These are phyloP conservation scores for Trifolium subterraneum DNA, from an alignment of 306 rosid species.

Conservation along the genomic window DNA sequence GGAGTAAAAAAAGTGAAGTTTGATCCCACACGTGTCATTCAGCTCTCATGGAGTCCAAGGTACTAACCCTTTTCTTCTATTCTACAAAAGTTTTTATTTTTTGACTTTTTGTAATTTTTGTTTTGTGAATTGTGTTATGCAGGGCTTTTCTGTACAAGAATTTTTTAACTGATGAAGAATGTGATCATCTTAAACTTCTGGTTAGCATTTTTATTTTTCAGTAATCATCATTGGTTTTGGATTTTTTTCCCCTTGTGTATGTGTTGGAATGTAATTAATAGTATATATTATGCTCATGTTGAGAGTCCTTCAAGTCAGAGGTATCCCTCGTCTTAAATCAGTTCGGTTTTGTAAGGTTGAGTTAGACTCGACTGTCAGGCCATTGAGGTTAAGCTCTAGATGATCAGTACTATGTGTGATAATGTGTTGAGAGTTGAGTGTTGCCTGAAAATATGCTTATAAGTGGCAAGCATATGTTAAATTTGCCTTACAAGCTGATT, in stretches of 20 bases:
- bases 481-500: background rate
- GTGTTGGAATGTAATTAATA: background rate
- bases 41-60: slow-evolving; percentile 96
- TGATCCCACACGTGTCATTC: slow-evolving; percentile 82
- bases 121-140: slow-evolving; percentile 41
- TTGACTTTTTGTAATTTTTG: background rate
- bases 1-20: slow-evolving; percentile 53
- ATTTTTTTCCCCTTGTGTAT: background rate
- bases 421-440: no score
- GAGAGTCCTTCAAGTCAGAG: background rate
- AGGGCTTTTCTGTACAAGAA: slow-evolving; percentile 87
- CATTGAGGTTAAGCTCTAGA: background rate
- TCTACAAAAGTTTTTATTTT: background rate
- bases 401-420: background rate
- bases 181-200: slow-evolving; percentile 77
- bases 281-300: slow-evolving; percentile 2
- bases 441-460: no score
- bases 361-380: background rate
- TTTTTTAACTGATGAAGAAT: slow-evolving; percentile 75
- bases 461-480: no score
- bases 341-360: background rate
- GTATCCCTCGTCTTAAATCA: background rate
- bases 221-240: background rate
- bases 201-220: slow-evolving; percentile 45
- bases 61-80: slow-evolving; percentile 23